These are phyloP conservation scores for Exophiala oligosperma DNA, from an alignment of 2,329 filamentous ascomycete genomes.

Conservation along the genomic window DNA sequence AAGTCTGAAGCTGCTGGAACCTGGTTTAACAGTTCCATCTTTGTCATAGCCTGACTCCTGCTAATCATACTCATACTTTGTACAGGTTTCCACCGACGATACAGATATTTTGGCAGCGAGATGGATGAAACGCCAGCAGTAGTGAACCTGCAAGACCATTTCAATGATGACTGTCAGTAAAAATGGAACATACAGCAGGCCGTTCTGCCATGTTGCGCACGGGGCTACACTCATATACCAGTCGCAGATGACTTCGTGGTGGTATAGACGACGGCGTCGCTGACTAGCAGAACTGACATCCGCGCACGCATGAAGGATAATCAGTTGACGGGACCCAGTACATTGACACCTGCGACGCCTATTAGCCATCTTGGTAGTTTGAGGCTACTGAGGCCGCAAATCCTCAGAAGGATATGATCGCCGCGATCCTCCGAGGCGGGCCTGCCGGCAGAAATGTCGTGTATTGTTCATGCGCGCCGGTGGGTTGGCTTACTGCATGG, in stretches of 20 bases:
- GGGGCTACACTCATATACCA: too few species aligned
- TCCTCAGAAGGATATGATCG: constrained; percentile 15
- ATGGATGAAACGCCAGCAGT: too few species aligned
- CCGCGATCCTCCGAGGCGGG: constrained; percentile 20
- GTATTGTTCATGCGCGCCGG: constrained; percentile 1
- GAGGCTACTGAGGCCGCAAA: not conserved
- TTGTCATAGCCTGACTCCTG: too few species aligned
- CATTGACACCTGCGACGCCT: not conserved
- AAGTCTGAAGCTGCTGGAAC: not conserved
- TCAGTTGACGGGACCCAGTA: not conserved
- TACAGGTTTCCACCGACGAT: too few species aligned
- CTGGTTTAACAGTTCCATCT: too few species aligned
- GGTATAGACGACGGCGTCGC: not conserved
- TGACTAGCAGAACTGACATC: not conserved
- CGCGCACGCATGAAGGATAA: not conserved
- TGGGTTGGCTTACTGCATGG: constrained; percentile 7
- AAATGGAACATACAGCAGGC: too few species aligned
- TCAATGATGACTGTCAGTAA: too few species aligned
- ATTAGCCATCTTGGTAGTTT: not conserved
- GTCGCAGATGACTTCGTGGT: not conserved
- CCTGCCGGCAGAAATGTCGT: constrained; percentile 4
- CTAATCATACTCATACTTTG: too few species aligned
- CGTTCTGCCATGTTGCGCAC: too few species aligned
- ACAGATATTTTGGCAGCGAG: too few species aligned
- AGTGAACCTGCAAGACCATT: too few species aligned